Evolutionary conservation across 2,329 filamentous ascomycete genomes (phyloP).

Genomic region (Pyricularia pennisetigena): DNA sequence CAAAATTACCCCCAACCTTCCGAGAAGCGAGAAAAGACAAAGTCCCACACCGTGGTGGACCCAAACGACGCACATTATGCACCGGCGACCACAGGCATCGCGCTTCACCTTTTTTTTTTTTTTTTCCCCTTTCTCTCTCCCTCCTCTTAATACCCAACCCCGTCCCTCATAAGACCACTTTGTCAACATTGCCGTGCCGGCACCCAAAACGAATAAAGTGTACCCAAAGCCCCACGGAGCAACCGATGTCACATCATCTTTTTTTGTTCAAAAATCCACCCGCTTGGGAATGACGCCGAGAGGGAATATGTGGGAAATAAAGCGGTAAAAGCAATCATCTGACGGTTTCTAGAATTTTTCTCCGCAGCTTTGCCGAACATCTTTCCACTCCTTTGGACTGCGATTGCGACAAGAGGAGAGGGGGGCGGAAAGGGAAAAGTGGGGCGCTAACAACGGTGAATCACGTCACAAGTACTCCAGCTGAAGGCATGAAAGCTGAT

Average conservation of each 20-base stretch:
- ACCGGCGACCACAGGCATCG: no score
- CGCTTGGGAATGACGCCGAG: not conserved
- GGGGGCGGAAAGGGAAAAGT: no score
- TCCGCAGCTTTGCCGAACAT: not conserved
- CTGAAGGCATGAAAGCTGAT: not conserved
- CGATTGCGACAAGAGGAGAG: not conserved
- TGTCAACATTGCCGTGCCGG: not conserved
- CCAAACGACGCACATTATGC: no score
- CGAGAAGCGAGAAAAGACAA: no score
- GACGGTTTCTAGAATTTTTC: not conserved
- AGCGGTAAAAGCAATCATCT: not conserved
- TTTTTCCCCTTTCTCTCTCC: no score
- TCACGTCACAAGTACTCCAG: not conserved
- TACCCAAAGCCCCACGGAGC: not conserved
- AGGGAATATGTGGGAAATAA: not conserved
- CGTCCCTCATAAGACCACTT: not conserved
- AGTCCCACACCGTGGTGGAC: no score
- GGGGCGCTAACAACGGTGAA: not conserved
- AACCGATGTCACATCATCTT: not conserved
- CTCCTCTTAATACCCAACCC: not conserved
- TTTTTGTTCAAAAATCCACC: not conserved
- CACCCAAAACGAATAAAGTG: not conserved
- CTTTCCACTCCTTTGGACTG: not conserved
- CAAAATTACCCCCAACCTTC: no score
- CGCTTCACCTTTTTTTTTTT: no score